These are phyloP conservation scores for Suillus discolor DNA, from an alignment of 768 basidiomycete genomes.

Conservation along the genomic window DNA sequence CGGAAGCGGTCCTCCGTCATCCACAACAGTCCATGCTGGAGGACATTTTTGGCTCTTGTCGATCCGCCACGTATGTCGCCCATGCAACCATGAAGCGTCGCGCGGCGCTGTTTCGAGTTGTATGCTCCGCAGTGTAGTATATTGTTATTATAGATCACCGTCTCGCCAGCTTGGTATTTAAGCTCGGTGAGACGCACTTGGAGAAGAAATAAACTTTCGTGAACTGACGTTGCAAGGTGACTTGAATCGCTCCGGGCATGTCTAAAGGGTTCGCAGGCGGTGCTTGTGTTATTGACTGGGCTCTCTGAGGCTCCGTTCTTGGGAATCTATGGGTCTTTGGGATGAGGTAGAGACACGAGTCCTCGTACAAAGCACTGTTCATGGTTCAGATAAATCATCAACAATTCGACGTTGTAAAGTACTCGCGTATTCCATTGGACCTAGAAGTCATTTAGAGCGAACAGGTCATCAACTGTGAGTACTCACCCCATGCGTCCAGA, in stretches of 20 bases:
- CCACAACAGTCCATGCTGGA: slow-evolving; percentile 76
- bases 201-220: no score
- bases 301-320: slow-evolving; percentile 59
- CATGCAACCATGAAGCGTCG: slow-evolving; percentile 72
- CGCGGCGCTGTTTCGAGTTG: slow-evolving; percentile 46
- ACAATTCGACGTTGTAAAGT: background rate
- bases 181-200: background rate
- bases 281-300: slow-evolving; percentile 49
- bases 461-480: background rate
- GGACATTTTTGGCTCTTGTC: slow-evolving; percentile 66
- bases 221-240: slow-evolving; percentile 55
- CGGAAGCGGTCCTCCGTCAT: slow-evolving; percentile 58
- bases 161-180: slow-evolving; percentile 57
- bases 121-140: slow-evolving; percentile 77
- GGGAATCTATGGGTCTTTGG: slow-evolving; percentile 65
- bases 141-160: slow-evolving; percentile 81
- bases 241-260: slow-evolving; percentile 69
- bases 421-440: slow-evolving; percentile 84
- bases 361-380: slow-evolving; percentile 65
- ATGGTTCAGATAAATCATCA: background rate
- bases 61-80: slow-evolving; percentile 65
- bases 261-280: slow-evolving; percentile 59
- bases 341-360: slow-evolving; percentile 71
- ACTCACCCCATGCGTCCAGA: slow-evolving; percentile 69
- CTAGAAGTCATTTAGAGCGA: slow-evolving; percentile 32